These are phyloP conservation scores for Xylaria acuta DNA, from an alignment of 495 filamentous ascomycete species.

Conservation along the genomic window DNA sequence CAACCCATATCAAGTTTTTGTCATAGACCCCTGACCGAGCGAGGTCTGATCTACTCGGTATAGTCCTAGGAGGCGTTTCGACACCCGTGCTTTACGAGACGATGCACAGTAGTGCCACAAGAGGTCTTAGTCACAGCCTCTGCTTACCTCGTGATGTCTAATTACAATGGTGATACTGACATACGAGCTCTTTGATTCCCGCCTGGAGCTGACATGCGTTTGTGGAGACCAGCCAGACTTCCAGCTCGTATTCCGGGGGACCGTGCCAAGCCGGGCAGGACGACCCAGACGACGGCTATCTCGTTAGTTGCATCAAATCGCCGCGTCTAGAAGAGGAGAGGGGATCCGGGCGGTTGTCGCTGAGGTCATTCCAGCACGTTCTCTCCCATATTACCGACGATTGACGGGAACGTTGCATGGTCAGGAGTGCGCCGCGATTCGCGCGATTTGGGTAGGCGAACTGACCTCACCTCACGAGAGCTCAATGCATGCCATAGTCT, in stretches of 20 bases:
- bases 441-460: not conserved
- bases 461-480: not conserved
- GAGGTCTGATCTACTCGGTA: not conserved
- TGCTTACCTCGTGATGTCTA: constrained; percentile 28
- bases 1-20: not conserved
- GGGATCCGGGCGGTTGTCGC: not conserved
- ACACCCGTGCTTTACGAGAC: not conserved
- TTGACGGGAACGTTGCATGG: not conserved
- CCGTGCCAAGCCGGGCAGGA: constrained; percentile 8
- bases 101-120: constrained; percentile 3
- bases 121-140: constrained; percentile 22
- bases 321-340: not conserved
- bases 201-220: constrained; percentile 11
- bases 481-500: not conserved
- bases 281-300: constrained; percentile 6
- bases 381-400: not conserved
- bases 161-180: constrained; percentile 25
- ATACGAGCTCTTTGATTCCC: constrained; percentile 24
- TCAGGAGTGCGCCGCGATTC: not conserved
- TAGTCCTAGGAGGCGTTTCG: not conserved
- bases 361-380: not conserved
- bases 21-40: constrained; percentile 8
- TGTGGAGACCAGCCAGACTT: constrained; percentile 12
- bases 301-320: constrained; percentile 10
- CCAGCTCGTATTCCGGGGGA: constrained; percentile 25